Base-by-base conservation (phyloP, 164 flowering plant genomes). In the Dillenia suffruticosa region DNA sequence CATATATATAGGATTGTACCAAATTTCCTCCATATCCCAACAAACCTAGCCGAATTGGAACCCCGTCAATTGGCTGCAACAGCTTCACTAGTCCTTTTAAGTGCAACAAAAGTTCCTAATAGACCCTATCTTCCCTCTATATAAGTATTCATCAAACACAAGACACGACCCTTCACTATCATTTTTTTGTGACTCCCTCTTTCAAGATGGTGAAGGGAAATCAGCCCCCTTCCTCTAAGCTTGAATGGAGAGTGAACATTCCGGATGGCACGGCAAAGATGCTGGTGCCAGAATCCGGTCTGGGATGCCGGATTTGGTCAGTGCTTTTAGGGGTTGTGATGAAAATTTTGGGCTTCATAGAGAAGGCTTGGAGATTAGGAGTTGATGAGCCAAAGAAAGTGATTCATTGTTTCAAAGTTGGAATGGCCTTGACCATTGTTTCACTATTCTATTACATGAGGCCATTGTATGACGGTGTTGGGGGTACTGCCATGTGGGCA, bases 401-500 rank as follows among this genome's bases (percentile, higher is more conserved):
- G 1, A 68, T 82, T 22, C 94, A 90, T 72, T 77, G 90, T 47
- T 58, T 86, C 10, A 89, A 89, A 69, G 96, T 89, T 54, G 94
- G 90, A 15, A 16, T 80, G 45, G 85, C 94, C 55, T 86, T 90
- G 19, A 74, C 82, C n/a, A 32, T 79, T 45, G 90, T 90, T 9
- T 87, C 94, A 22, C 66, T 84, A 14, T 80, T 90, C 63, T 90
- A 90, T 74, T 90, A 85, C 67, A 65, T 80, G 80, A 84, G 83
- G 73, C 91, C 94, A 54, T 69, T 87, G 67, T 85, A 87, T 64
- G 75, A 85, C 9, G 88, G 92, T 14, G 84, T 85, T 61, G 96
- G 96, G 67, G 87, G 87, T 47, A 87, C 75, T 69, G 84, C 90
- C 49, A 87, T 89, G 85, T 89, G 92, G 92, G 92, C 90, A 40